Evolutionary conservation across 257 asterid genomes (phyloP).

Genomic region (Penstemon davidsonii): DNA sequence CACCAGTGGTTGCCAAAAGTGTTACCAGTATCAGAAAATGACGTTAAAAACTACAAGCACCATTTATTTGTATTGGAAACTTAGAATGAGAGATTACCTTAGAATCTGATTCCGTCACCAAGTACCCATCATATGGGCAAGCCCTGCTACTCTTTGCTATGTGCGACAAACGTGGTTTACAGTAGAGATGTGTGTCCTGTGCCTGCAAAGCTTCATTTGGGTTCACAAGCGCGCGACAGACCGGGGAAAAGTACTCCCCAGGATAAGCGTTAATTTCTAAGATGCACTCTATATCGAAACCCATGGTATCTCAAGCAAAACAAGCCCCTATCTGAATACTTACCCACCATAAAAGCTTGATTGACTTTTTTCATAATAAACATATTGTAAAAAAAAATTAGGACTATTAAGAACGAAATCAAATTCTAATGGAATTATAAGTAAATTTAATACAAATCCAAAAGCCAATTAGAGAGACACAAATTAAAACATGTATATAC

Average conservation of each 20-base stretch:
- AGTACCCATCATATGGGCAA: slow-evolving; percentile 90
- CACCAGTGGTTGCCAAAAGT: slow-evolving; percentile 47
- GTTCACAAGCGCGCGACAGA: slow-evolving; percentile 86
- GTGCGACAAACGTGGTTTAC: slow-evolving; percentile 84
- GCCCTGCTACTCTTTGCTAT: slow-evolving; percentile 71
- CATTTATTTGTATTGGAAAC: not conserved
- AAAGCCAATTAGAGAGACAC: too few species aligned
- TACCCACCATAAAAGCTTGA: too few species aligned
- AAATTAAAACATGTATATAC: too few species aligned
- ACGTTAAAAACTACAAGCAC: not conserved
- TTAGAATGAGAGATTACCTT: slow-evolving; percentile 47
- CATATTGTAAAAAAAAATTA: too few species aligned
- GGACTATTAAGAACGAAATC: too few species aligned
- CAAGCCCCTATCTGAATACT: too few species aligned
- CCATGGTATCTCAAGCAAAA: too few species aligned
- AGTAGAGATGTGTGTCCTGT: slow-evolving; percentile 82
- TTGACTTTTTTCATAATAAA: too few species aligned
- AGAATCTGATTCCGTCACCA: slow-evolving; percentile 80
- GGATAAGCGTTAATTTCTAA: slow-evolving; percentile 37
- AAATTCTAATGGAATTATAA: too few species aligned
- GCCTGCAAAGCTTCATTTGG: slow-evolving; percentile 86
- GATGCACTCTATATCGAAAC: too few species aligned
- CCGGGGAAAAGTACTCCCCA: slow-evolving; percentile 92
- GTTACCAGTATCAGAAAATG: slow-evolving; percentile 28
- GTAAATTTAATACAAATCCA: too few species aligned